Base-by-base conservation (phyloP, 2,329 filamentous ascomycete genomes). In the Trichophyton simii region DNA sequence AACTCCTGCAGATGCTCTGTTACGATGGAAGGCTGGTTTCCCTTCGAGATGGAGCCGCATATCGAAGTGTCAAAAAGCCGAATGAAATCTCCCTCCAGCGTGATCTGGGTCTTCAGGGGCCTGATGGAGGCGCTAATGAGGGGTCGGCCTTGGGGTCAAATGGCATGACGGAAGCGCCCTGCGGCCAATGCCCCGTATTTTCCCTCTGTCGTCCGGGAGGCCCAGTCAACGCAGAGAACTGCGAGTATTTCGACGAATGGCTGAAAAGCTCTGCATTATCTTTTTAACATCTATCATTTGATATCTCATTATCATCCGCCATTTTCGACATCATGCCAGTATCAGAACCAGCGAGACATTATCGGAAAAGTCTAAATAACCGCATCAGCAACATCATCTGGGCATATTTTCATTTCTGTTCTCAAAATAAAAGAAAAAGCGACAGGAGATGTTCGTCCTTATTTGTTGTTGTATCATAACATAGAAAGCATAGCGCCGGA, bases 171-270 rank as follows among this genome's bases (percentile, higher is more conserved):
- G 91, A 96, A 72, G 86, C 87, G 1, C 94, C 94, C 0, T 99
- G 94, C 73, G 91, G 92, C 1, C 82, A 85, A 61, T 99, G 94
- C 73, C 94, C 94, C 0, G 92, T 96, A 1, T 96, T 96, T 72
- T 87, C 94, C 62, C 80, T 97, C 1, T 99, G 94, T 72, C 87
- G 89, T 66, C 89, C 95, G 63, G 91, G 90, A 5, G 92, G 92
- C 0, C 89, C 91, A 0, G 90, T 99, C 22, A 95, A 87, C 68
- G 89, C 92, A 0, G 87, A 85, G 66, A 95, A 87, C 58, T 99
- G 94, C 74, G 87, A 90, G 60, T 99, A 99, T 71, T 96, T 95
- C 70, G 83, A 88, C 65, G 83, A 86, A 59, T 99, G 94, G 94
- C 75, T 96, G 54, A 81, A 69, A 60, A 58, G 41, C 15, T 72